A percentile compares a stretch with the other conserved stretches of the same genome.
Conservation (phyloP, 345 rosid genomes). For the Microcos paniculata region DNA sequence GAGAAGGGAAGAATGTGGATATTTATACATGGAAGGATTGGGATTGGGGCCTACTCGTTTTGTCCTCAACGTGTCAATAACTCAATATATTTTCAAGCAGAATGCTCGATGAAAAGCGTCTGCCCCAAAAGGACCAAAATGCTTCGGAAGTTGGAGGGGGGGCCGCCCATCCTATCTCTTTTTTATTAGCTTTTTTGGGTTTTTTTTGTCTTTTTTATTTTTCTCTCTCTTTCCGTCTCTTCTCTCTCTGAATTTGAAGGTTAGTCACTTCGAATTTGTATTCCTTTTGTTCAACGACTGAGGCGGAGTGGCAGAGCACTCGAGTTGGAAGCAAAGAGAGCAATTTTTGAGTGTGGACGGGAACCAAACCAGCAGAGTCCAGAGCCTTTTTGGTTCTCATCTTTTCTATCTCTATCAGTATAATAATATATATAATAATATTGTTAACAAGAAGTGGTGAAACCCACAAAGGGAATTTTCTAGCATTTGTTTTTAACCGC, state of each 20-base stretch:
- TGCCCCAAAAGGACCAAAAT: neutral
- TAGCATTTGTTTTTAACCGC: slow-evolving; percentile 32
- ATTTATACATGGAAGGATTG: slow-evolving; percentile 36
- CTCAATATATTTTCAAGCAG: slow-evolving; percentile 16
- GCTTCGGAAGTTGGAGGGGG: slow-evolving; percentile 17
- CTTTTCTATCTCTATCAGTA: neutral
- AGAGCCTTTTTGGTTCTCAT: slow-evolving; percentile 9
- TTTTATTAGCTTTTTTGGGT: neutral
- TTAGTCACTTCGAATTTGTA: slow-evolving; percentile 7
- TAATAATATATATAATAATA: too few species aligned
- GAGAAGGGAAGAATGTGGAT: slow-evolving; percentile 21
- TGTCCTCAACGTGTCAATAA: slow-evolving; percentile 32
- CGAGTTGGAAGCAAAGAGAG: neutral
- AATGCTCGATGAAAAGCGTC: slow-evolving; percentile 12
- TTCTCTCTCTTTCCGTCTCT: neutral
- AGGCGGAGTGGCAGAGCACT: neutral
- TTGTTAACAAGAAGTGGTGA: neutral
- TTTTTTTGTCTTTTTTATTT: neutral
- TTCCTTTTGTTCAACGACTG: neutral
- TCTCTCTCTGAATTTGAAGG: neutral
- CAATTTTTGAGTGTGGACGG: neutral
- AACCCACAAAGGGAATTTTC: neutral
- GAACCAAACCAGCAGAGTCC: too few species aligned
- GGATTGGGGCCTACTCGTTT: slow-evolving; percentile 27
- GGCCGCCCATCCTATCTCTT: slow-evolving; percentile 11